Percentiles rank a stretch among this genome's conserved stretches.
phyloP scores from a whole-genome alignment of 805 yeast genomes.

The Wickerhamomyces tratensis region DNA sequence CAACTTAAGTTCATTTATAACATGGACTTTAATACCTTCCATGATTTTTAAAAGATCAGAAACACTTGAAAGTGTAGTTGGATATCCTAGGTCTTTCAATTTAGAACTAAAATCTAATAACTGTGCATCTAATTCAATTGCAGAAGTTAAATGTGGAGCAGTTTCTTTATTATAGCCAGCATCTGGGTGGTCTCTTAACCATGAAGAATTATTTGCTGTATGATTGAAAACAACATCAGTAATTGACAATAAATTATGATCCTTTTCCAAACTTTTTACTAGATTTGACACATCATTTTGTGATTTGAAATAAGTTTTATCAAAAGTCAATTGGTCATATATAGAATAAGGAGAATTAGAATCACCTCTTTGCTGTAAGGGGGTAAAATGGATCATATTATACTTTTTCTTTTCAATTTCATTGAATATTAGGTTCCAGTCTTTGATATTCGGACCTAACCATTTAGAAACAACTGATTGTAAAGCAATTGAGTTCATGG shows the following conservation, averaged over 20 bases:
- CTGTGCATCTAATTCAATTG: slow-evolving; percentile 73
- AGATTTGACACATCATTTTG: slow-evolving; percentile 43
- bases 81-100: slow-evolving; percentile 49
- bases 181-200: slow-evolving; percentile 85
- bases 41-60: slow-evolving; percentile 52
- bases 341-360: slow-evolving; percentile 93
- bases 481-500: slow-evolving; percentile 70
- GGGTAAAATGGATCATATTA: slow-evolving; percentile 95
- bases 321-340: slow-evolving; percentile 75
- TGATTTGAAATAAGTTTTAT: slow-evolving; percentile 49
- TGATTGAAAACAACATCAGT: slow-evolving; percentile 94
- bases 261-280: slow-evolving; percentile 37
- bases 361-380: slow-evolving; percentile 80
- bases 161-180: slow-evolving; percentile 80
- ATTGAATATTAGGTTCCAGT: slow-evolving; percentile 62
- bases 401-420: slow-evolving; percentile 68
- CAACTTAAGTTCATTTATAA: slow-evolving; percentile 51
- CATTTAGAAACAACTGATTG: slow-evolving; percentile 88
- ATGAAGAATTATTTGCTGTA: slow-evolving; percentile 81
- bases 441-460: slow-evolving; percentile 54
- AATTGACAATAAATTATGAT: slow-evolving; percentile 60
- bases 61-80: slow-evolving; percentile 39
- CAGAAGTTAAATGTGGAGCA: slow-evolving; percentile 82
- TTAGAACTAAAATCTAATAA: slow-evolving; percentile 54
- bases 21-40: slow-evolving; percentile 62